Evolutionary conservation across 371 early-diverging fungal species (phyloP), one percentile per base, ranked within the genome.

Genomic region (Mortierella sp.): DNA sequence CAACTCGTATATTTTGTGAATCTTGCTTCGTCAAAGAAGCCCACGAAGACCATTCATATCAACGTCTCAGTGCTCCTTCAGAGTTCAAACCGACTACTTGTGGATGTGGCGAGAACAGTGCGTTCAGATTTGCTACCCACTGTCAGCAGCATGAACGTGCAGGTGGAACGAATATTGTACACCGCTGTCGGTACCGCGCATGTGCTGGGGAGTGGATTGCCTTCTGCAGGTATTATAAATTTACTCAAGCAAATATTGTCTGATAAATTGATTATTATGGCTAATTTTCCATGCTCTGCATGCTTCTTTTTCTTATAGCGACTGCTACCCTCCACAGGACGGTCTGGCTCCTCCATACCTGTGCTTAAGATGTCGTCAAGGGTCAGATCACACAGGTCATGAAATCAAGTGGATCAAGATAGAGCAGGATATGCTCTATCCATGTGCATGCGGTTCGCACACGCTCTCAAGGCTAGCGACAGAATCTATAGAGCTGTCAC

Each of bases 31-130:
- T 75, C 45, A 54, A 54, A 55, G 81, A 68, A 17, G 81, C 81
- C 0, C 81, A 80, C 12, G 66, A 75, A 26, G 75, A 61, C 0
- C 81, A 80, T 31, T 12, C 23, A 0, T 80, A 75, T 43, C 42
- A 64, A 9, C 74, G 60, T 12, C 28, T 66, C 3, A 37, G 35
- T 28, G 71, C 69, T 2, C 23, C 69, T 0, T 2, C 51, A 29
- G 56, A 34, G 15, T 56, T 57, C 12, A 42, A 62, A 10, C 26
- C 32, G 1, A 55, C 43, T 2, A 62, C 58, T 4, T 80, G 80
- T 37, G 70, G 70, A 1, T 80, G 80, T 51, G 80, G 80, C 3
- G 80, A 80, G 51, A 74, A 80, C 35, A 74, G 80, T 28, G 75
- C 80, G 2, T 80, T 80, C 58, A 64, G 75, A 4, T 74, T 58